These are phyloP conservation scores for Phytophthora sojae DNA, from an alignment of 352 stramenopile species.

Conservation along the genomic window DNA sequence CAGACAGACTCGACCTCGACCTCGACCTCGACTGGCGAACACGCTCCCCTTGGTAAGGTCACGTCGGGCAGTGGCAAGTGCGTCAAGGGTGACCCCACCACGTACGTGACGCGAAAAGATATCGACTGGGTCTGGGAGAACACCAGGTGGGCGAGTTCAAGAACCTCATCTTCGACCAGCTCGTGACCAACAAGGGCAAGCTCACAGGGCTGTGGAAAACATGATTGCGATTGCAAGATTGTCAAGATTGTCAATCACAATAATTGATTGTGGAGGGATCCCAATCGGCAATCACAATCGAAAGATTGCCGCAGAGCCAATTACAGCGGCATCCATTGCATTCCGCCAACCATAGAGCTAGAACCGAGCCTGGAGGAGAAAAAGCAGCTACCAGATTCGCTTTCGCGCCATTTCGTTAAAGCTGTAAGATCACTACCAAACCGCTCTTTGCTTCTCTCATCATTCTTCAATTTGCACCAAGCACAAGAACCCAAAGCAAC, in stretches of 20 bases:
- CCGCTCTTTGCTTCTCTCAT: neutral
- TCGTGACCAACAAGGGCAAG: too few species aligned
- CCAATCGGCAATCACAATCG: neutral
- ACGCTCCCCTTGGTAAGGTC: too few species aligned
- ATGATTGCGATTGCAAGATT: too few species aligned
- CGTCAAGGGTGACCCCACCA: too few species aligned
- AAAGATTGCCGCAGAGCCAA: neutral
- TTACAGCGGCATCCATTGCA: neutral
- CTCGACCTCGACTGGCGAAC: too few species aligned
- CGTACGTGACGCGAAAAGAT: too few species aligned
- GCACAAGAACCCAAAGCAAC: neutral
- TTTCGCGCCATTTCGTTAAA: neutral
- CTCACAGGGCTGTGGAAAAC: neutral
- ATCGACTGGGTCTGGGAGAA: too few species aligned
- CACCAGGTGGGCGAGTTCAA: too few species aligned
- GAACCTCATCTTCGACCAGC: too few species aligned
- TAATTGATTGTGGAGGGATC: neutral
- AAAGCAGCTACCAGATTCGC: neutral
- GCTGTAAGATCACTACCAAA: neutral
- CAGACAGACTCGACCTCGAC: too few species aligned
- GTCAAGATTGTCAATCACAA: neutral
- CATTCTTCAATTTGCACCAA: neutral
- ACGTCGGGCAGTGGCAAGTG: too few species aligned
- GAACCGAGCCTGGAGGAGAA: neutral
- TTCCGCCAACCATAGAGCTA: neutral